Percentiles rank a stretch among this genome's conserved stretches.
Conservation (phyloP, 2,329 filamentous ascomycete species). For the Colletotrichum destructivum region DNA sequence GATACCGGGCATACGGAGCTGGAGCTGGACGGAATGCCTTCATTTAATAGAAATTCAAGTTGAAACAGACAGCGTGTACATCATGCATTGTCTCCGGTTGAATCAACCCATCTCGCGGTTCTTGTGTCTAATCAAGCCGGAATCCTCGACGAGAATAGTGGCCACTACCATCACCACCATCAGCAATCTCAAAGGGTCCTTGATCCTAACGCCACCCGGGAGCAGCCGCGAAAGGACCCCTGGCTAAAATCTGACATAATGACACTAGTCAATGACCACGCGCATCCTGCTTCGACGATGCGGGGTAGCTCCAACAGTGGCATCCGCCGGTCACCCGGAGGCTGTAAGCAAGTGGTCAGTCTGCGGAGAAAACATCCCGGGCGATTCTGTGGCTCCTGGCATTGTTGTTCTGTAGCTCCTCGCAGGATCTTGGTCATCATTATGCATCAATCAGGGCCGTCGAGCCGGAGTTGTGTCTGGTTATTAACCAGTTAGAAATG, state of each 20-base stretch:
- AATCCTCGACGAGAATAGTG: too few species aligned
- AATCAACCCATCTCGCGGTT: too few species aligned
- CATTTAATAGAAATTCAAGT: too few species aligned
- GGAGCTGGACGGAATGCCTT: too few species aligned
- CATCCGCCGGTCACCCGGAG: not conserved
- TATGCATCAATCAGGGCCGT: too few species aligned
- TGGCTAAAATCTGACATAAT: slow-evolving; percentile 29
- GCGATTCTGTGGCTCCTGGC: too few species aligned
- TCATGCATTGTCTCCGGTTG: too few species aligned
- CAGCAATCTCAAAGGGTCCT: not conserved
- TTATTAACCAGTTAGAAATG: too few species aligned
- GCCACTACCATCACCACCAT: not conserved
- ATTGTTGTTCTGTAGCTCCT: not conserved
- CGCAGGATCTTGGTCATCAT: too few species aligned
- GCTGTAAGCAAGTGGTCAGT: not conserved
- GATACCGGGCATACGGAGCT: not conserved
- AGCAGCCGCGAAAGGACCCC: slow-evolving; percentile 31
- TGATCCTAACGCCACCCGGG: slow-evolving; percentile 26
- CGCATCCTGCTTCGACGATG: slow-evolving; percentile 29
- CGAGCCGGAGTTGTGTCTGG: too few species aligned
- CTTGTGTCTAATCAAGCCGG: too few species aligned
- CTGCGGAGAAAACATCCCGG: not conserved
- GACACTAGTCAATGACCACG: slow-evolving; percentile 4
- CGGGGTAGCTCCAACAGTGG: slow-evolving; percentile 31
- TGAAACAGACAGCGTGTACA: too few species aligned